Percentiles rank a stretch among this genome's conserved stretches.
Evolutionary conservation across 2,329 filamentous ascomycete genomes (phyloP).

Genomic region (Orbilia javanica): DNA sequence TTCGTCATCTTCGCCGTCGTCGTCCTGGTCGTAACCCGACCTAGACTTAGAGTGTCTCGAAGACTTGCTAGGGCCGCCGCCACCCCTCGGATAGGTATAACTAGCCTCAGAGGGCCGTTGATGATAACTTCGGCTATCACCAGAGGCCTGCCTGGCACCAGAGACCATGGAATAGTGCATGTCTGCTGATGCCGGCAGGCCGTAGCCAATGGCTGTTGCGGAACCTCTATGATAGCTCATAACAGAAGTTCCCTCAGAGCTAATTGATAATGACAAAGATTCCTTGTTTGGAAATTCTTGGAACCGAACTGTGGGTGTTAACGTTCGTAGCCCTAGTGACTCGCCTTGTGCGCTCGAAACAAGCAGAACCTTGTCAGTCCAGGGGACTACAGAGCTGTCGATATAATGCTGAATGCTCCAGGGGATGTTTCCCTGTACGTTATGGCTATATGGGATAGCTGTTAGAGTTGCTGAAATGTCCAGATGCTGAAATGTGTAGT

Average conservation of each 20-base stretch:
- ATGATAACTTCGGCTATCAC: slow-evolving; percentile 10
- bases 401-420: slow-evolving; percentile 44
- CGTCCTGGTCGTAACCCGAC: neutral
- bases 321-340: neutral
- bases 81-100: slow-evolving; percentile 14
- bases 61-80: neutral
- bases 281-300: neutral
- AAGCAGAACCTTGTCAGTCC: slow-evolving; percentile 34
- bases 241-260: neutral
- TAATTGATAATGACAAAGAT: slow-evolving; percentile 9
- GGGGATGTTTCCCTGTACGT: neutral
- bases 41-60: slow-evolving; percentile 12
- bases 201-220: slow-evolving; percentile 9
- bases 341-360: neutral
- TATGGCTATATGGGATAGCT: neutral
- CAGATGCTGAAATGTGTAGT: neutral
- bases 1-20: slow-evolving; percentile 33
- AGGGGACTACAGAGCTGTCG: slow-evolving; percentile 4
- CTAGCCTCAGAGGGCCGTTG: neutral
- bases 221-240: neutral
- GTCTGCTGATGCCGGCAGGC: slow-evolving; percentile 17
- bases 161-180: slow-evolving; percentile 10
- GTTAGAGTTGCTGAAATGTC: neutral
- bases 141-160: slow-evolving; percentile 24
- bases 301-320: neutral